Conservation (phyloP, 176 grass and related monocot genomes). For the Oryza glumipatula region DNA sequence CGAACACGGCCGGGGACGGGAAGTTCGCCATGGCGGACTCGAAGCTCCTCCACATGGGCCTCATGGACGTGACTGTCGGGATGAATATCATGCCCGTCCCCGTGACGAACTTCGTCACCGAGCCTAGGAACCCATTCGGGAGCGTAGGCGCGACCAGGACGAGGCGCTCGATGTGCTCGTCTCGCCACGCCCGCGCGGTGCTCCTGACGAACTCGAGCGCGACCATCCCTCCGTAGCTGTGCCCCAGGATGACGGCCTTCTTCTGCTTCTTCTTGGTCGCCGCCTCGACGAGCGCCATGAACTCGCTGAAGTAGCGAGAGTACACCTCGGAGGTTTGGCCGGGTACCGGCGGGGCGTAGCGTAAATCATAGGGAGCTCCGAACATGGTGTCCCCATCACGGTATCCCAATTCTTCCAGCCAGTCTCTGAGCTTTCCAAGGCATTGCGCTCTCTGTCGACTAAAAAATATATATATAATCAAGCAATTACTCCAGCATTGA, state of each 20-base stretch:
- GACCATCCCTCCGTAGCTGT: background rate
- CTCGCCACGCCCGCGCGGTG: background rate
- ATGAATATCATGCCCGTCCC: background rate
- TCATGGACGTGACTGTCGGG: background rate
- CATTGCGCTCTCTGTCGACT: no score
- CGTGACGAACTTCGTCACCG: no score
- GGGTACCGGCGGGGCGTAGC: background rate
- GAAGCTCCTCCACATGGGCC: background rate
- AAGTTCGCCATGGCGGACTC: background rate
- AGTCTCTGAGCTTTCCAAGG: background rate
- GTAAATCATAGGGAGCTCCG: background rate
- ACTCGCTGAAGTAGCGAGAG: background rate
- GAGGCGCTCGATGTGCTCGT: background rate
- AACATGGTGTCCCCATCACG: no score
- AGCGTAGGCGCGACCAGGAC: no score
- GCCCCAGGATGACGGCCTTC: background rate
- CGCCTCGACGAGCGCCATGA: background rate
- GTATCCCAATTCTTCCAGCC: background rate
- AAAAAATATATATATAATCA: no score
- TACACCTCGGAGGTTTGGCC: background rate
- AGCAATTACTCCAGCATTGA: no score
- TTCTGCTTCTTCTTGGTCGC: background rate
- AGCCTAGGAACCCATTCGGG: no score
- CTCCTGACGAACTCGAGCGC: background rate
- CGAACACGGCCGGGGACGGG: background rate